These are phyloP conservation scores for Verticillium alfalfae DNA, from an alignment of 2,329 filamentous ascomycete genomes.

Conservation along the genomic window DNA sequence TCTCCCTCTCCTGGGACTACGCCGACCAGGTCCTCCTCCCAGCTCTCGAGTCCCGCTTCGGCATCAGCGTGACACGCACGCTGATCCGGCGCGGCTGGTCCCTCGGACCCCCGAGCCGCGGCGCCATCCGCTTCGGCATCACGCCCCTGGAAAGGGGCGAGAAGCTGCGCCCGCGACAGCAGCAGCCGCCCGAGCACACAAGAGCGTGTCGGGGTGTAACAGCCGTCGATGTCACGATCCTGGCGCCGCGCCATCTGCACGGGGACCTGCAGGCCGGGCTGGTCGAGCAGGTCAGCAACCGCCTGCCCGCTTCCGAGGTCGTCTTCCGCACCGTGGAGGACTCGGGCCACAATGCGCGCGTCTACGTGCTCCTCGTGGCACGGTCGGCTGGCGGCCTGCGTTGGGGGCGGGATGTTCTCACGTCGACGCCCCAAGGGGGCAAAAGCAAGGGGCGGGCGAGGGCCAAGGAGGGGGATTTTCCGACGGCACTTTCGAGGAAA, in stretches of 20 bases:
- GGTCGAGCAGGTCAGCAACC: slow-evolving; percentile 26
- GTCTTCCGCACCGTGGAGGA: slow-evolving; percentile 43
- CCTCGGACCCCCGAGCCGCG: slow-evolving; percentile 31
- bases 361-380: slow-evolving; percentile 54
- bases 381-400: slow-evolving; percentile 36
- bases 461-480: slow-evolving; percentile 20
- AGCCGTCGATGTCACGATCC: slow-evolving; percentile 43
- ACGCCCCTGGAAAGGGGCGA: slow-evolving; percentile 24
- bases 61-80: slow-evolving; percentile 37
- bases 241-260: slow-evolving; percentile 40
- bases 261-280: slow-evolving; percentile 33
- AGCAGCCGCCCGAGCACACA: slow-evolving; percentile 14
- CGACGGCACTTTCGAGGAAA: slow-evolving; percentile 33
- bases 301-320: slow-evolving; percentile 38
- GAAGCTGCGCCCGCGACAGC: slow-evolving; percentile 27
- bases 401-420: slow-evolving; percentile 43
- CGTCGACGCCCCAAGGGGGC: slow-evolving; percentile 33
- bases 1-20: slow-evolving; percentile 56
- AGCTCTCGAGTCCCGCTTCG: slow-evolving; percentile 43
- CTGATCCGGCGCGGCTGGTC: slow-evolving; percentile 47
- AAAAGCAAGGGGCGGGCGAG: slow-evolving; percentile 12
- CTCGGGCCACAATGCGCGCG: slow-evolving; percentile 42
- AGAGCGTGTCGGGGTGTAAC: slow-evolving; percentile 28
- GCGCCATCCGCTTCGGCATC: slow-evolving; percentile 37
- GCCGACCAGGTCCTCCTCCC: slow-evolving; percentile 57